Conservation (phyloP, 2,329 filamentous ascomycete species). For the Knufia petricola region DNA sequence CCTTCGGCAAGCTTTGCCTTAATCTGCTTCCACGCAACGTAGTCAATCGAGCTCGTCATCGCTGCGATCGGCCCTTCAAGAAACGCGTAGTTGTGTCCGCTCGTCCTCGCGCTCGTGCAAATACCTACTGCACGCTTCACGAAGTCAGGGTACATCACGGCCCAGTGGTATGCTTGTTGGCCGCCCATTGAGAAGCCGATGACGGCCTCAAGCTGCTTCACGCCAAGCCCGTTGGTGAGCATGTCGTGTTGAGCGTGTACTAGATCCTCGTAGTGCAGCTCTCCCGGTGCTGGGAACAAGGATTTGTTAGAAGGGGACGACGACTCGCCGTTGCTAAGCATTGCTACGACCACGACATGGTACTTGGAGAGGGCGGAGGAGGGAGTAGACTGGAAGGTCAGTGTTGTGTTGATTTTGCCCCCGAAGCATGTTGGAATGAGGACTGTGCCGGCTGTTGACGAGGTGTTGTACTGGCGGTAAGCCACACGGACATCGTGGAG, state of each 20-base stretch:
- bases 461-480: constrained; percentile 36
- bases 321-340: constrained; percentile 42
- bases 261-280: constrained; percentile 36
- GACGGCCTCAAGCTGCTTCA: constrained; percentile 32
- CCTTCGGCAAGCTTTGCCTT: constrained; percentile 17
- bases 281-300: constrained; percentile 28
- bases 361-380: constrained; percentile 31
- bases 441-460: constrained; percentile 30
- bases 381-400: constrained; percentile 34
- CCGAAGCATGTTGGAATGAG: constrained; percentile 48
- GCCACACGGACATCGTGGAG: constrained; percentile 29
- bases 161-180: constrained; percentile 41
- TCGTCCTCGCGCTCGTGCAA: constrained; percentile 39
- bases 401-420: constrained; percentile 41
- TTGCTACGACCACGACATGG: constrained; percentile 39
- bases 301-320: constrained; percentile 38
- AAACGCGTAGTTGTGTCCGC: constrained; percentile 40
- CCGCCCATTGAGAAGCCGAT: constrained; percentile 45
- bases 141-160: constrained; percentile 35
- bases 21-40: constrained; percentile 24
- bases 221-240: constrained; percentile 29
- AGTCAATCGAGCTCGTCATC: constrained; percentile 34
- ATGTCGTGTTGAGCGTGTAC: constrained; percentile 35
- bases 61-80: constrained; percentile 39
- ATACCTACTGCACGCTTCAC: constrained; percentile 35